Conservation (phyloP, 2,329 filamentous ascomycete genomes). For the Sordariomycetes sp. region DNA sequence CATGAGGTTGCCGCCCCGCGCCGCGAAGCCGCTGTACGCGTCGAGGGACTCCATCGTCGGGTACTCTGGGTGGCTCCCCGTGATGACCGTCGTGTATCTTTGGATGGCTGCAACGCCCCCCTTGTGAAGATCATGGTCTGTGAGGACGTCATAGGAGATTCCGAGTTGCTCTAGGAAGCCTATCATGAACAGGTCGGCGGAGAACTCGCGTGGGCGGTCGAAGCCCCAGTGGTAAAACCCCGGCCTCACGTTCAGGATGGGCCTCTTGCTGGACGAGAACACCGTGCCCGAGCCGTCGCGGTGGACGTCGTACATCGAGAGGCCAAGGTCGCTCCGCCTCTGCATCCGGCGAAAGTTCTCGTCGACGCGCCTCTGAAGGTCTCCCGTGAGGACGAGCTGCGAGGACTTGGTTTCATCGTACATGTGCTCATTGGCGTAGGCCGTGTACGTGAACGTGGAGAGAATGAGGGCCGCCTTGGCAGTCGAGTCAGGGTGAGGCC, state of each 20-base stretch:
- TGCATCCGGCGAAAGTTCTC: constrained; percentile 12
- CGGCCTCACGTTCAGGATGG: constrained; percentile 23
- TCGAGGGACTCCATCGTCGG: constrained; percentile 15
- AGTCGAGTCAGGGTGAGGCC: constrained; percentile 11
- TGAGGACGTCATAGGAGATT: constrained; percentile 21
- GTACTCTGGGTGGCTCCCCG: constrained; percentile 23
- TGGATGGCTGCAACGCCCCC: background rate
- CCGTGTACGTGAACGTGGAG: constrained; percentile 24
- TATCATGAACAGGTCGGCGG: constrained; percentile 22
- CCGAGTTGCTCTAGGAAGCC: constrained; percentile 19
- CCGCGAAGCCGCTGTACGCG: constrained; percentile 17
- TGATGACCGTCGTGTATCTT: constrained; percentile 15
- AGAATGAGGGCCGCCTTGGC: constrained; percentile 16
- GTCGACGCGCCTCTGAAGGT: constrained; percentile 7
- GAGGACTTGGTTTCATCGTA: constrained; percentile 17
- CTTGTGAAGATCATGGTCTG: constrained; percentile 22
- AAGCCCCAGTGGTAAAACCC: constrained; percentile 23
- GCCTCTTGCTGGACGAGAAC: constrained; percentile 19
- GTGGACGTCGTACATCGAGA: constrained; percentile 25
- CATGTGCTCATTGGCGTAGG: constrained; percentile 26
- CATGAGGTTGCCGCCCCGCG: constrained; percentile 20
- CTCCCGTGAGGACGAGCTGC: constrained; percentile 12
- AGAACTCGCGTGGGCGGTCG: constrained; percentile 21
- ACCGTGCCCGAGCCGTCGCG: constrained; percentile 21
- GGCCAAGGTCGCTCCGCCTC: constrained; percentile 21